Conservation (phyloP, 108 stramenopile species). For the Cyclostephanos tholiformis region DNA sequence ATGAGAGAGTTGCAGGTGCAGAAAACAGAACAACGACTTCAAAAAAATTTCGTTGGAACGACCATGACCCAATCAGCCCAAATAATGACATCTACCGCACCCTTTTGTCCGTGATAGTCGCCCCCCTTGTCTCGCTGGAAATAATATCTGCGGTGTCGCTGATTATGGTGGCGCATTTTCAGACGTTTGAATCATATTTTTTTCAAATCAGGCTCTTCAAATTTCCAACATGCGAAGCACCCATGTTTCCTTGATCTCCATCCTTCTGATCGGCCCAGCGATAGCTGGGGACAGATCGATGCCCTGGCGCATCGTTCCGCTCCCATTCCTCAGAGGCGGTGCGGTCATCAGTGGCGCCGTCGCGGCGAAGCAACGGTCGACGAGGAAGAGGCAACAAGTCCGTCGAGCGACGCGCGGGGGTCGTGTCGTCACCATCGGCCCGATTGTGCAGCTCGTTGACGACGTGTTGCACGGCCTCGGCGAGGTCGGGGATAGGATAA, state of each 20-base stretch:
- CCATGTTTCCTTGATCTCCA: not conserved
- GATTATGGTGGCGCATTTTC: too few species aligned
- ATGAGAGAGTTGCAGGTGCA: too few species aligned
- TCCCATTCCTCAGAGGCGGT: slow-evolving; percentile 43
- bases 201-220: too few species aligned
- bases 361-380: slow-evolving; percentile 10
- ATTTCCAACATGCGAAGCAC: not conserved
- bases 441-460: not conserved
- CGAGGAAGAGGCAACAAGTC: slow-evolving; percentile 3
- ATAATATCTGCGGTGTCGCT: too few species aligned
- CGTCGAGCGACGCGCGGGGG: not conserved
- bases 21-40: too few species aligned
- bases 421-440: slow-evolving; percentile 6
- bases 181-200: too few species aligned
- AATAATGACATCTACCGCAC: too few species aligned
- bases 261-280: not conserved
- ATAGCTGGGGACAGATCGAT: not conserved
- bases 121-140: too few species aligned
- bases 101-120: too few species aligned
- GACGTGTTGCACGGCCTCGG: slow-evolving; percentile 21
- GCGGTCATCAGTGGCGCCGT: slow-evolving; percentile 17
- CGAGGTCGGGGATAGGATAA: slow-evolving; percentile 22
- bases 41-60: too few species aligned
- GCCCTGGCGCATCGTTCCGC: not conserved
- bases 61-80: too few species aligned